phyloP scores from a whole-genome alignment of 768 basidiomycete genomes.

The Omphalotus guepiniiformis region DNA sequence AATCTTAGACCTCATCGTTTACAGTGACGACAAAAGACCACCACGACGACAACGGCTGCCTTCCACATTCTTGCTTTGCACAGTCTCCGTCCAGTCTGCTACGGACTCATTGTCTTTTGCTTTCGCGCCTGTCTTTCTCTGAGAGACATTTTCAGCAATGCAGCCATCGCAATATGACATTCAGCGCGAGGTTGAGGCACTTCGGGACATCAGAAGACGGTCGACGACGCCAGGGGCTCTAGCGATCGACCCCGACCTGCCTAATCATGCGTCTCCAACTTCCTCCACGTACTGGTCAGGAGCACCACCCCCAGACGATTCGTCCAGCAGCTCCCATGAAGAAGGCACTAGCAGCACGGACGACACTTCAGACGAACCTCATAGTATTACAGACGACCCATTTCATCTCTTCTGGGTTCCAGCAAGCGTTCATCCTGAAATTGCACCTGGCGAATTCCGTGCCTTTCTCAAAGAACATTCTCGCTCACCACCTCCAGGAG shows the following conservation, averaged over 20 bases:
- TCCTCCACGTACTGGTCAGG: slow-evolving; percentile 55
- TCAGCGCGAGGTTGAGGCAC: slow-evolving; percentile 79
- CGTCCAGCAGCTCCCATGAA: slow-evolving; percentile 37
- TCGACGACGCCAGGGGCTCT: slow-evolving; percentile 82
- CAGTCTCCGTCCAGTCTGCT: slow-evolving; percentile 6
- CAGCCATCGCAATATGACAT: slow-evolving; percentile 85
- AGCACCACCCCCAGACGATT: slow-evolving; percentile 39
- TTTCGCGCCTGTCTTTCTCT: neutral
- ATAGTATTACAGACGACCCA: slow-evolving; percentile 61
- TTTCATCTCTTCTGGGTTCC: slow-evolving; percentile 98
- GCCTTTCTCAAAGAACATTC: slow-evolving; percentile 94
- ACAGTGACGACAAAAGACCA: slow-evolving; percentile 10
- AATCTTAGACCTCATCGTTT: slow-evolving; percentile 11
- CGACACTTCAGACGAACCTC: slow-evolving; percentile 21
- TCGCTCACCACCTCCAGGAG: slow-evolving; percentile 52
- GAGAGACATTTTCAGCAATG: slow-evolving; percentile 28
- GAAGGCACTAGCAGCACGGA: slow-evolving; percentile 22
- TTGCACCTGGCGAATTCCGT: slow-evolving; percentile 94
- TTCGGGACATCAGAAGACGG: slow-evolving; percentile 79
- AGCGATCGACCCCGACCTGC: slow-evolving; percentile 89
- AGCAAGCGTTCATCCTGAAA: slow-evolving; percentile 93
- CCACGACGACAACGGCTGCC: slow-evolving; percentile 6
- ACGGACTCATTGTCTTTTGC: neutral
- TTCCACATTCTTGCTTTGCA: neutral
- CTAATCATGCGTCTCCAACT: slow-evolving; percentile 59